These are phyloP conservation scores for Amoebophrya sp. DNA, from an alignment of 169 alveolate species.

Conservation along the genomic window DNA sequence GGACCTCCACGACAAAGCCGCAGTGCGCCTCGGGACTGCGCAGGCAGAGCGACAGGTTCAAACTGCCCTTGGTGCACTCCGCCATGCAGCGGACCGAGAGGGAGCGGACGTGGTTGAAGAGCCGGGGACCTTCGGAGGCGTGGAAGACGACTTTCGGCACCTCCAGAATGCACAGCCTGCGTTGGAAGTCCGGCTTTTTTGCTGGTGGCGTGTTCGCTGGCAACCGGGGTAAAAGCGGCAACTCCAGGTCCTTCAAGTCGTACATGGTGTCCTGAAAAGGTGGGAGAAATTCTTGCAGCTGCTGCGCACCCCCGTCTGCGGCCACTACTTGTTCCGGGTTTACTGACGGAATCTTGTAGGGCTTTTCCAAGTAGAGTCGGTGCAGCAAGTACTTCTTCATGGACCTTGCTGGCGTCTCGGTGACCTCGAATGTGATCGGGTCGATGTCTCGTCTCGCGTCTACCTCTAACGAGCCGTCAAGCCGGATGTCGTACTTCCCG, in stretches of 20 bases:
- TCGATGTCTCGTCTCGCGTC: not conserved
- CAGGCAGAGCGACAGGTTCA: not conserved
- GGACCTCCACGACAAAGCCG: not conserved
- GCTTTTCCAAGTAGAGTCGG: not conserved
- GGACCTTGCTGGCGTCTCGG: not conserved
- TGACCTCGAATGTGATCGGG: not conserved
- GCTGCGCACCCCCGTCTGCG: not conserved
- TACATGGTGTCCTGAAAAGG: not conserved
- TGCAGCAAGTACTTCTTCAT: not conserved
- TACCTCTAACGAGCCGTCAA: not conserved
- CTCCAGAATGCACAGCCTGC: not conserved
- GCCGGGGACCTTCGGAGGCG: not conserved
- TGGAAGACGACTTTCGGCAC: not conserved
- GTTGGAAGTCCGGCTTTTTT: not conserved
- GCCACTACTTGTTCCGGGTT: not conserved
- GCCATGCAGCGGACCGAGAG: not conserved
- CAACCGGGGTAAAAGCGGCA: not conserved
- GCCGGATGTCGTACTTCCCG: not conserved
- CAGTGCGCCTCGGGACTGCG: not conserved
- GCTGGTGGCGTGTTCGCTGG: not conserved
- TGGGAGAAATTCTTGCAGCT: not conserved
- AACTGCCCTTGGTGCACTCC: not conserved
- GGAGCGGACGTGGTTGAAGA: not conserved
- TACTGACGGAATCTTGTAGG: not conserved
- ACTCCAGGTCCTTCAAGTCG: not conserved